A percentile compares a stretch with the other conserved stretches of the same genome.
Conservation (phyloP, 306 rosid species). For the Begonia peltatifolia region DNA sequence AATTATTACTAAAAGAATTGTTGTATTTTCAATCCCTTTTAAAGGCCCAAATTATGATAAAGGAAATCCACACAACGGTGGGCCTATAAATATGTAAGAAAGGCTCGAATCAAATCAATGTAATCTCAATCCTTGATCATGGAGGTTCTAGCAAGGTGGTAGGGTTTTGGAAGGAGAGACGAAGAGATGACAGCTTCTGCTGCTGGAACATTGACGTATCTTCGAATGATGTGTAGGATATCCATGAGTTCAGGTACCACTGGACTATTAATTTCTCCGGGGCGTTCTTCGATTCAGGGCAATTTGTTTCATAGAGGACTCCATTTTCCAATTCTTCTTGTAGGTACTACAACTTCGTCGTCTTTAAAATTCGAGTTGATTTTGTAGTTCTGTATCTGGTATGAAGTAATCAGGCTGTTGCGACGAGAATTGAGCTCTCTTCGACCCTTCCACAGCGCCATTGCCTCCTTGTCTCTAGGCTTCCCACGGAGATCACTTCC, state of each 20-base stretch:
- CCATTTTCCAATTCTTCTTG: constrained; percentile 9
- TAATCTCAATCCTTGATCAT: too few relatives aligned
- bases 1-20: too few relatives aligned
- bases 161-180: constrained; percentile 11
- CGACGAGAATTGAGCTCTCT: constrained; percentile 39
- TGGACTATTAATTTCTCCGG: constrained; percentile 4
- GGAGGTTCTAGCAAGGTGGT: constrained; percentile 19
- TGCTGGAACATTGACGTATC: constrained; percentile 17
- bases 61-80: too few relatives aligned
- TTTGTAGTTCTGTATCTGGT: not conserved
- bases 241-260: constrained; percentile 1
- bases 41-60: too few relatives aligned
- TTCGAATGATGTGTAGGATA: constrained; percentile 14
- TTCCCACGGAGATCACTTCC: constrained; percentile 25
- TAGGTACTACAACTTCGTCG: constrained; percentile 14
- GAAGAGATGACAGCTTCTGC: constrained; percentile 22
- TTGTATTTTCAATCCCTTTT: too few relatives aligned
- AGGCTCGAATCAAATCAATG: too few relatives aligned
- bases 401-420: constrained; percentile 8
- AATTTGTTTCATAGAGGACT: constrained; percentile 10
- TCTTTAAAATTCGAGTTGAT: not conserved
- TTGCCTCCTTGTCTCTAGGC: constrained; percentile 57
- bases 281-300: constrained; percentile 11
- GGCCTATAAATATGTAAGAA: too few relatives aligned
- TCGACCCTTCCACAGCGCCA: constrained; percentile 25